Base-by-base conservation (phyloP, 331 rosid genomes). In the Dryas integrifolia region DNA sequence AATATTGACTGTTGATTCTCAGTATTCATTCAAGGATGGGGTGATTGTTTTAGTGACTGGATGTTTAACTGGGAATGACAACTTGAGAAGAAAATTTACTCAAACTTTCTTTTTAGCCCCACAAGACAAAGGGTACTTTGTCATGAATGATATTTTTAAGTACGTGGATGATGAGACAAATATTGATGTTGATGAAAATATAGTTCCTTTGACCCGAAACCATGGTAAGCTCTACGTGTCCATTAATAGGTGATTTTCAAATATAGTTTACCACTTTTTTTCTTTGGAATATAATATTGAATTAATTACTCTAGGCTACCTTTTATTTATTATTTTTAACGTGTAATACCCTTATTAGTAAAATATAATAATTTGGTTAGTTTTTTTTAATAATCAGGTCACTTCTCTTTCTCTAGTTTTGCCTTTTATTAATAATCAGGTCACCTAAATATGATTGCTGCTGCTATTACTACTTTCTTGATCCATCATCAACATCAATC, bases 51-150 rank as follows among this genome's bases (percentile, higher is more conserved):
- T 85, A 3, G 94, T 88, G 77, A 92, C 97, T 35, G 97, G 96
- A 35, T 75, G 79, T 79, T 78, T 92, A 65, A 82, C 70, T 21
- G 90, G 82, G 68, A 79, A 49, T 21, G 87, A 87, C 65, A 63
- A 85, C 52, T 45, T 66, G 74, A 84, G 73, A 69, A 85, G 88
- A 78, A 84, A 77, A 53, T 92, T 89, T 72, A 40, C 84, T 21
- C 96, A 89, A 80, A 72, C 92, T 46, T 89, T 92, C 83, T 89
- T 92, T 83, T 81, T 92, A 44, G 93, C 90, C n/a, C 93, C 96
- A 6, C 96, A 92, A 69, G 89, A 86, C 66, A 78, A 77, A 35
- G 87, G 92, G 58, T 86, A 74, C 80, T 88, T 76, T 77, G 97
- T 92, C 70, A 73, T 89, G 81, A 92, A 92, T 70, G 96, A 89